These are phyloP conservation scores for Berberis vulgaris DNA, from an alignment of 164 flowering plant genomes.

Conservation along the genomic window DNA sequence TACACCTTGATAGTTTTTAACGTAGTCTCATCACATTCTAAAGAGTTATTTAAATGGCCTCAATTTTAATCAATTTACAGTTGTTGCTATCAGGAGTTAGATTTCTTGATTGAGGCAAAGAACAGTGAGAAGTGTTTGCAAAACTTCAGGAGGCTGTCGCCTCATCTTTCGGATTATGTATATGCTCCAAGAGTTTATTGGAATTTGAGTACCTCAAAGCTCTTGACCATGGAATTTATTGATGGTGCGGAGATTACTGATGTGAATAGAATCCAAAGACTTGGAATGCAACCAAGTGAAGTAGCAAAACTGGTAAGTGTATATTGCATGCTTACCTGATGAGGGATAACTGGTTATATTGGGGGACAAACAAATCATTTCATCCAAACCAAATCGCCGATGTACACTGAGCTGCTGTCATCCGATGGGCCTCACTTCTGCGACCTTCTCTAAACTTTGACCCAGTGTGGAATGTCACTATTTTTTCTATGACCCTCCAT, in stretches of 20 bases:
- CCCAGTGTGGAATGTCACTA: background rate
- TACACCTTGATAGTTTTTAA: too few species aligned
- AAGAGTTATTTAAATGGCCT: too few species aligned
- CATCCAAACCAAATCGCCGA: background rate
- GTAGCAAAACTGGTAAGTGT: slow-evolving; percentile 41
- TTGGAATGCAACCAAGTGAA: slow-evolving; percentile 65
- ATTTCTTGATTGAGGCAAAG: slow-evolving; percentile 83
- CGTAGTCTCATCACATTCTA: too few species aligned
- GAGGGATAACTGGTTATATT: background rate
- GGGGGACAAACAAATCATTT: background rate
- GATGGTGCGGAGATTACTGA: slow-evolving; percentile 81
- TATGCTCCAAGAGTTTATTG: slow-evolving; percentile 81
- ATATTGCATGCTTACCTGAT: background rate
- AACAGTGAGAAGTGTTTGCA: slow-evolving; percentile 81
- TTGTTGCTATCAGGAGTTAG: slow-evolving; percentile 51
- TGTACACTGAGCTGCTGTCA: background rate
- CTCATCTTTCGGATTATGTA: slow-evolving; percentile 65
- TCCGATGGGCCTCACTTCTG: background rate
- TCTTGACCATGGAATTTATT: slow-evolving; percentile 88
- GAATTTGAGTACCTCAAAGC: slow-evolving; percentile 76
- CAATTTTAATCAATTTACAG: background rate
- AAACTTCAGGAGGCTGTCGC: slow-evolving; percentile 77
- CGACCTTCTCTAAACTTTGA: background rate
- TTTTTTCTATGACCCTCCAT: background rate
- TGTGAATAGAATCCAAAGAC: slow-evolving; percentile 48